Conservation (phyloP, 2,329 filamentous ascomycete genomes). For the Pseudogymnoascus sp. region DNA sequence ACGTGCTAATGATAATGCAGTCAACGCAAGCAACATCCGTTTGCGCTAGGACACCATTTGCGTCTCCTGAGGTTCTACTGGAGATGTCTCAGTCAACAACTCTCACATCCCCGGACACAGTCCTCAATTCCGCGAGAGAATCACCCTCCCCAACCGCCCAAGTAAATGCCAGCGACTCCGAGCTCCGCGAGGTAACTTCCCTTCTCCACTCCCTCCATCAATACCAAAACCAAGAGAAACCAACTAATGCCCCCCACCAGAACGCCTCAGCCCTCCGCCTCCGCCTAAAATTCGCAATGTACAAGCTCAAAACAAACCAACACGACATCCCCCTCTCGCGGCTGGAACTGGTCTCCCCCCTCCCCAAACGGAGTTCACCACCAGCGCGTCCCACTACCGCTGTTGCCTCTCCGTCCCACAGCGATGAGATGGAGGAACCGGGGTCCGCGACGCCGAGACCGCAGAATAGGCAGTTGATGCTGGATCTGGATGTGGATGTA, state of each 20-base stretch:
- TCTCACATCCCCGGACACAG: neutral
- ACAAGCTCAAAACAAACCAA: conserved; percentile 69
- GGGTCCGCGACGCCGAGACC: neutral
- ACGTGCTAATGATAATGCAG: neutral
- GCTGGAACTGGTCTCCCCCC: conserved; percentile 36
- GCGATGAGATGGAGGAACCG: neutral
- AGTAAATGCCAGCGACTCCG: neutral
- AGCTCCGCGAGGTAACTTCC: neutral
- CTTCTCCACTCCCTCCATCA: neutral
- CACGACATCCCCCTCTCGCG: conserved; percentile 54
- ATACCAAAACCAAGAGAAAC: neutral
- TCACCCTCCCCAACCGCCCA: neutral
- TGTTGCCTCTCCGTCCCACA: neutral
- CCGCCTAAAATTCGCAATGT: conserved; percentile 61
- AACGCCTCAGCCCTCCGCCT: conserved; percentile 58
- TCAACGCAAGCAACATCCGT: neutral
- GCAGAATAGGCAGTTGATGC: neutral
- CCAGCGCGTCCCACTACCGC: neutral
- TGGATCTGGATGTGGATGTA: neutral
- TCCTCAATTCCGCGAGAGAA: neutral
- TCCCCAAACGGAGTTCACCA: conserved; percentile 14
- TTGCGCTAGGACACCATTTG: neutral
- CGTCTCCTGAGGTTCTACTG: neutral
- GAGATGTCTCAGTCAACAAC: neutral
- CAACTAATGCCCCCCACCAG: conserved; percentile 29